phyloP scores from a whole-genome alignment of 306 rosid species.

The Vicia faba region DNA sequence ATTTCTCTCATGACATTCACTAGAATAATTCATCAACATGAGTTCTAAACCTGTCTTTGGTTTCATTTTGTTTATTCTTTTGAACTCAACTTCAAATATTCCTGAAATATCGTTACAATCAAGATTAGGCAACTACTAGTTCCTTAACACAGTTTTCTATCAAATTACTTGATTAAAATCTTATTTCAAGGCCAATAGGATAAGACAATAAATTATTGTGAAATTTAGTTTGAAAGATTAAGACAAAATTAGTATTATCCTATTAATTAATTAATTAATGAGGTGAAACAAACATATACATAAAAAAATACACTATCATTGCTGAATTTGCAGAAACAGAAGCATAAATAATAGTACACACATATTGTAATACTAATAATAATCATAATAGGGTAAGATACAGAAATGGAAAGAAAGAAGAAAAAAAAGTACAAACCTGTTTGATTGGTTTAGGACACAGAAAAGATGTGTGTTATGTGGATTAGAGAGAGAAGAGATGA shows the following conservation, averaged over 20 bases:
- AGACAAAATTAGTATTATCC: neutral
- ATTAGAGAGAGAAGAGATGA: neutral
- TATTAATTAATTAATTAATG: neutral
- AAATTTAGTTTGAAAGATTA: neutral
- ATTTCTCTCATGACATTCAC: slow-evolving; percentile 39
- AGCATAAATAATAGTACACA: neutral
- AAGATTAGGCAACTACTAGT: slow-evolving; percentile 36
- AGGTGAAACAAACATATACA: neutral
- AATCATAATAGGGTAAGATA: neutral
- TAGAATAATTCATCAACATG: slow-evolving; percentile 46
- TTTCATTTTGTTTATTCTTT: slow-evolving; percentile 50
- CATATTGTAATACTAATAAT: neutral
- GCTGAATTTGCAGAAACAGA: neutral
- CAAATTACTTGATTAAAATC: neutral
- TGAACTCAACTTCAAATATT: slow-evolving; percentile 53
- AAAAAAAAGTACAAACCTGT: slow-evolving; percentile 2
- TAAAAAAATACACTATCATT: neutral
- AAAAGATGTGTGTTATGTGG: neutral
- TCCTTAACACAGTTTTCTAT: neutral
- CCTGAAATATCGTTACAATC: slow-evolving; percentile 49
- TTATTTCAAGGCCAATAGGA: neutral
- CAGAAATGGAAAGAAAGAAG: neutral
- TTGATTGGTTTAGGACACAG: neutral
- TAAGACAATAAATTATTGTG: neutral
- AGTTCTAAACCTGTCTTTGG: slow-evolving; percentile 60